Conservation (phyloP, 495 filamentous ascomycete genomes). For the Penicillium odoratum region DNA sequence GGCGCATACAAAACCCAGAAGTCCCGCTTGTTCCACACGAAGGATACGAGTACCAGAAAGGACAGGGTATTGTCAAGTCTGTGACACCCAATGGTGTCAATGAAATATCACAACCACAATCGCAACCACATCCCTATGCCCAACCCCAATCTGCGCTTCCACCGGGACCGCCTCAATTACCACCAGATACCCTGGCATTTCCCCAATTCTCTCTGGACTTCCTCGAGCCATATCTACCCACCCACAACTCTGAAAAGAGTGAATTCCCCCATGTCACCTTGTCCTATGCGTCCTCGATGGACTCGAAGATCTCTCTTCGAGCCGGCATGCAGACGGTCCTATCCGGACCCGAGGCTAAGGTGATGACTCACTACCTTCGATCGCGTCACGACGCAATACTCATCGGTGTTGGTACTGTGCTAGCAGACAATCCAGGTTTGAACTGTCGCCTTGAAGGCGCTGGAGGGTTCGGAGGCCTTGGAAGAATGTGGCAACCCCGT, state of each 20-base stretch:
- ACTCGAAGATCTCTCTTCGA: slow-evolving; percentile 70
- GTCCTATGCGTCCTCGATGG: slow-evolving; percentile 88
- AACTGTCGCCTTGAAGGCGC: slow-evolving; percentile 70
- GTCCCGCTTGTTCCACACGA: slow-evolving; percentile 48
- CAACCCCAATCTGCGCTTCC: slow-evolving; percentile 16
- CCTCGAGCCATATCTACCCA: slow-evolving; percentile 45
- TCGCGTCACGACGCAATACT: slow-evolving; percentile 80
- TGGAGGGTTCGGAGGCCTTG: slow-evolving; percentile 52
- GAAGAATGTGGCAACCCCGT: slow-evolving; percentile 64
- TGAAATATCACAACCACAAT: slow-evolving; percentile 15
- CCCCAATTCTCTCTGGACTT: slow-evolving; percentile 46
- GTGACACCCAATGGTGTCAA: slow-evolving; percentile 18
- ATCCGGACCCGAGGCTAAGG: slow-evolving; percentile 78
- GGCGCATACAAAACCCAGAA: slow-evolving; percentile 52
- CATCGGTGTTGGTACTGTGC: slow-evolving; percentile 78
- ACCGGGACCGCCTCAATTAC: slow-evolving; percentile 30
- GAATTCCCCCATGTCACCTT: slow-evolving; percentile 63
- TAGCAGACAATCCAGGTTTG: slow-evolving; percentile 80
- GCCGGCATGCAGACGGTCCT: slow-evolving; percentile 75
- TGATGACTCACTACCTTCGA: slow-evolving; percentile 89
- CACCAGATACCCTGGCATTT: slow-evolving; percentile 47
- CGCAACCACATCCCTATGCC: slow-evolving; percentile 13
- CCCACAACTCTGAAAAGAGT: slow-evolving; percentile 25
- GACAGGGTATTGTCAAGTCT: slow-evolving; percentile 48
- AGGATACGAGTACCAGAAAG: slow-evolving; percentile 54